Percentiles rank a stretch among this genome's conserved stretches.
These are phyloP conservation scores for Enterospora canceri DNA, from an alignment of 371 early-diverging fungal genomes.

Conservation along the genomic window DNA sequence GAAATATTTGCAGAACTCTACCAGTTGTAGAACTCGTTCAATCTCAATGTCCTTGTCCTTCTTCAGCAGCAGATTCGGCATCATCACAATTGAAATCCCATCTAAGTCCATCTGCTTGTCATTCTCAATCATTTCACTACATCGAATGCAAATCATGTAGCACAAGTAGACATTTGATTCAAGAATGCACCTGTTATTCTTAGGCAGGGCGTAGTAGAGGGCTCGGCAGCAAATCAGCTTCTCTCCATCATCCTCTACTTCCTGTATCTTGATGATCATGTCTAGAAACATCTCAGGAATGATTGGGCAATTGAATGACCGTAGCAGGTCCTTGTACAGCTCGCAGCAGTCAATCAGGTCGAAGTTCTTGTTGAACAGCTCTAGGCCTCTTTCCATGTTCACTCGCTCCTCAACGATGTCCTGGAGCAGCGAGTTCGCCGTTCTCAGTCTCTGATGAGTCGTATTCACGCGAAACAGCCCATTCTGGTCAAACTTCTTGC, in stretches of 20 bases:
- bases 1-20: slow-evolving; percentile 34
- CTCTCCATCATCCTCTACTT: slow-evolving; percentile 19
- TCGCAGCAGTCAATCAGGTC: slow-evolving; percentile 34
- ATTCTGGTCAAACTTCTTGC: slow-evolving; percentile 15
- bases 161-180: slow-evolving; percentile 28
- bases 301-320: slow-evolving; percentile 27
- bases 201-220: slow-evolving; percentile 32
- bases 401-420: slow-evolving; percentile 3
- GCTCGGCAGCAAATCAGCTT: slow-evolving; percentile 21
- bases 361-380: slow-evolving; percentile 25
- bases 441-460: slow-evolving; percentile 14
- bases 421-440: slow-evolving; percentile 17
- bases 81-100: slow-evolving; percentile 43
- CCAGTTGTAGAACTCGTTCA: slow-evolving; percentile 21
- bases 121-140: slow-evolving; percentile 6
- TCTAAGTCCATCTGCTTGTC: slow-evolving; percentile 32
- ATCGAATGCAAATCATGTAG: slow-evolving; percentile 17
- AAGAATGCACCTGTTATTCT: slow-evolving; percentile 38
- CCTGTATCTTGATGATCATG: slow-evolving; percentile 16
- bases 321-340: slow-evolving; percentile 34
- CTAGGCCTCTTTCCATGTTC: slow-evolving; percentile 7
- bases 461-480: slow-evolving; percentile 43
- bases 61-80: slow-evolving; percentile 47
- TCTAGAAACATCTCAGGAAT: slow-evolving; percentile 26
- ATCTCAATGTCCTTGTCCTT: slow-evolving; percentile 14